Evolutionary conservation across 768 basidiomycete species (phyloP).

Genomic region (Auricularia heimuer): DNA sequence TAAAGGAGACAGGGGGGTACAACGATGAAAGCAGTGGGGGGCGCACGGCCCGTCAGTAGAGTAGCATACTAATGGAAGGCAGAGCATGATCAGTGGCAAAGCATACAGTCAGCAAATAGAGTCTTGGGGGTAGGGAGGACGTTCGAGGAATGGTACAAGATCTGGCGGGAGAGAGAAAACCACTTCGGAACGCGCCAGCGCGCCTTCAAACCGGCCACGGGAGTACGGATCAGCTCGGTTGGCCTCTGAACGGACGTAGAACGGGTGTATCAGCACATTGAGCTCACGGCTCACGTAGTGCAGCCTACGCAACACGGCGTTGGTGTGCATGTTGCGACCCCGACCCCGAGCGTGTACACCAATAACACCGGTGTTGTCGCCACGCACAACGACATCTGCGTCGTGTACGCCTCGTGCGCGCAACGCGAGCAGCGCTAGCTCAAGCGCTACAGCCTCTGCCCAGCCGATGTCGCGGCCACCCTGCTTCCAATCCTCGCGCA

Average conservation of each 20-base stretch:
- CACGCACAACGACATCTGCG: neutral
- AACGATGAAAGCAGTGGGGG: no score
- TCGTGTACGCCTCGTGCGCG: neutral
- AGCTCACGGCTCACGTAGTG: neutral
- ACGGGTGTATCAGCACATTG: neutral
- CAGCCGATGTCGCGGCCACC: constrained; percentile 5
- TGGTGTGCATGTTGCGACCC: neutral
- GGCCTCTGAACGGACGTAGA: neutral
- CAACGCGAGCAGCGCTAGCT: neutral
- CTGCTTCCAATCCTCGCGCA: neutral
- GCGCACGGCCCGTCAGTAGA: no score
- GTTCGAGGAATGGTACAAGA: neutral
- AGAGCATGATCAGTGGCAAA: neutral
- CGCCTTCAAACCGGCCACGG: neutral
- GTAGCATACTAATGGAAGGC: no score
- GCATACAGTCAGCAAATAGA: neutral
- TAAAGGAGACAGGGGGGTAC: no score
- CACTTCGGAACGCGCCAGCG: neutral
- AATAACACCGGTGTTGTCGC: constrained; percentile 5
- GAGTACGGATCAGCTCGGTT: constrained; percentile 4
- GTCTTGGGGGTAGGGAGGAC: neutral
- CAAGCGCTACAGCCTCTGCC: constrained; percentile 4
- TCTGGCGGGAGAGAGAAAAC: neutral
- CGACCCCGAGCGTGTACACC: neutral
- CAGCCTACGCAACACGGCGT: neutral